Evolutionary conservation across 1,284 basidiomycete species (phyloP), one percentile per base, ranked within the genome.

Genomic region (Puccinia novopanici): DNA sequence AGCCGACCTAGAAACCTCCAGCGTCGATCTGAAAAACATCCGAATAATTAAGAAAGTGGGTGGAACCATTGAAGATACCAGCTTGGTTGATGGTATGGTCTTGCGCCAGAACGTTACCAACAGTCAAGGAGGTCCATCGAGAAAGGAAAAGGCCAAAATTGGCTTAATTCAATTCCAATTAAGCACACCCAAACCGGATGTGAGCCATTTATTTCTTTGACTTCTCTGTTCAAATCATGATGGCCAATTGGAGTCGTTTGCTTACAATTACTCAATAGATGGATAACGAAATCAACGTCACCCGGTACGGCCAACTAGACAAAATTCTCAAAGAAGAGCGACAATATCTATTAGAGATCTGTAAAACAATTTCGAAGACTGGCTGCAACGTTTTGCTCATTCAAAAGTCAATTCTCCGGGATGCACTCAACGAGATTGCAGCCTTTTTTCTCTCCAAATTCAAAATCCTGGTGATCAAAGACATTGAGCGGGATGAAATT

Each of bases 301-400:
- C 98, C 84, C 96, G 99, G 87, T 99, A 99, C 88, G 91, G 97
- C 54, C 97, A 99, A 87, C 99, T 99, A 96, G 97, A 99, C 89
- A 98, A 98, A 87, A 96, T 99, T 82, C 92, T 99, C 86, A 99
- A 99, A 87, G 97, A 99, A 87, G 96, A 96, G 83, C 92, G 96
- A 68, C 94, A 97, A 87, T 99, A 99, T 87, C 90, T 99, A 82
- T 91, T 99, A 84, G 98, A 97, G 87, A 91, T 99, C 82, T 97
- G 94, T 91, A 99, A 99, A 88, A 95, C 94, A 87, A 99, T 99
- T 88, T 99, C 98, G 87, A 98, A 98, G 88, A 92, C 94, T 15
- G 96, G 96, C 83, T 99, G 97, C 90, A 99, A 99, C 85, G 97
- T 98, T 65, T 90, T 99, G 52, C 90, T 99, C 65, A 95, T 99